Evolutionary conservation across 2,329 filamentous ascomycete genomes (phyloP), one percentile per base, ranked within the genome.

Genomic region (Penicillium sp.): DNA sequence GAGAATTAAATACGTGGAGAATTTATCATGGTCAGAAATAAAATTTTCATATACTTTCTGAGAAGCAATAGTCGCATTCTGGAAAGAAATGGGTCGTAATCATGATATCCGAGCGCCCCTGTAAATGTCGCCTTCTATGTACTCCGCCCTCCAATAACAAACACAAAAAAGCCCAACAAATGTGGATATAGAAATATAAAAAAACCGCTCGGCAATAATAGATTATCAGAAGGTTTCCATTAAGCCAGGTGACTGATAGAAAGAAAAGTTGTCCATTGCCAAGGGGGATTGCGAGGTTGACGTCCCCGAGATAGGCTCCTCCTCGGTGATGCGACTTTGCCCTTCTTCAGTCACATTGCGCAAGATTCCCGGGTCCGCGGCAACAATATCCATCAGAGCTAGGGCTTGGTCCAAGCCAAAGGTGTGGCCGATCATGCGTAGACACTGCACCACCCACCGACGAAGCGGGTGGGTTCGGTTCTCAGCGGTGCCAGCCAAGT

Each of bases 361-460:
- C 40, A 70, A 62, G 8, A 69, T 57, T 4, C 67, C 66, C 33
- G 64, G 61, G 44, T 69, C 65, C n/a, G 50, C 48, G 45, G 63
- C 58, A 18, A 75, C 53, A 14, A 75, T 58, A 23, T 72, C 68
- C 23, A 69, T 67, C 50, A 75, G 54, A 27, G 70, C 69, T 14
- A 74, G 53, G 8, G 73, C 73, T 57, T 75, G 73, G 27, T 74
- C 70, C 14, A 76, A 67, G 1, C 73, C 74, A 62, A 73, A 69
- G 3, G 63, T 60, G 37, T 70, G 58, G 22, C 73, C 72, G 56
- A 76, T 71, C 44, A 68, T 60, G 29, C 62, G 61, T 20, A 75
- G 54, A 43, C 69, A 70, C 6, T 67, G 60, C 0, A 69, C 55
- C 11, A 67, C 63, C 73, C 73, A 76, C 18, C 58, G 58, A 2